phyloP scores from a whole-genome alignment of 441 rosid genomes.

The Lepidium campestre region DNA sequence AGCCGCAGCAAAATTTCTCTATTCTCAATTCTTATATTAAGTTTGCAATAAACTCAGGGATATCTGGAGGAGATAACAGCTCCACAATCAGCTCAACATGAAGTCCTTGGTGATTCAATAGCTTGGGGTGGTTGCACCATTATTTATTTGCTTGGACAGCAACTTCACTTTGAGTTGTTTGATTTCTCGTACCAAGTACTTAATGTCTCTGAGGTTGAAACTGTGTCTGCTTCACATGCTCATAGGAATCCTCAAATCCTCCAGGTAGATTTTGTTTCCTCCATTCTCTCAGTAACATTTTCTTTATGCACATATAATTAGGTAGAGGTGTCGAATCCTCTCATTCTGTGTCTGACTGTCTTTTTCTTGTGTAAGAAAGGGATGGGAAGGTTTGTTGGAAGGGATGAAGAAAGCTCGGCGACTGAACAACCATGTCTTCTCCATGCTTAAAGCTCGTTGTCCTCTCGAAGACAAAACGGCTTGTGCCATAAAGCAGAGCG shows the following conservation, averaged over 20 bases:
- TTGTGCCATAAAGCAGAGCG: conserved; percentile 96
- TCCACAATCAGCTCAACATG: conserved; percentile 44
- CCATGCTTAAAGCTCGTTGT: conserved; percentile 96
- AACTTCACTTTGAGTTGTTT: conserved; percentile 95
- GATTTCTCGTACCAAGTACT: conserved; percentile 97
- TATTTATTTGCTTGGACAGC: conserved; percentile 96
- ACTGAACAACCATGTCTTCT: conserved; percentile 94
- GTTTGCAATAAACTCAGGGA: conserved; percentile 45
- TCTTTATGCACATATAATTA: background rate
- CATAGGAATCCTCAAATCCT: conserved; percentile 52
- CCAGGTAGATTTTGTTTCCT: conserved; percentile 47
- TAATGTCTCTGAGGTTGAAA: conserved; percentile 93
- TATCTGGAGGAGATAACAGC: conserved; percentile 76
- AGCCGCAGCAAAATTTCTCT: background rate
- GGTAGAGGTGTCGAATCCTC: background rate
- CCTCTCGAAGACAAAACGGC: conserved; percentile 96
- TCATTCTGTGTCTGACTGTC: background rate
- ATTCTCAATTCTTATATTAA: background rate
- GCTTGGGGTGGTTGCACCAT: conserved; percentile 99
- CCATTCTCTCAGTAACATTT: background rate
- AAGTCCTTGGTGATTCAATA: conserved; percentile 82
- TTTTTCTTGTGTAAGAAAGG: conserved; percentile 35
- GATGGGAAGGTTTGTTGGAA: conserved; percentile 87
- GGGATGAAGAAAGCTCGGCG: conserved; percentile 98
- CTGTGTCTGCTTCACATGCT: conserved; percentile 49